These are phyloP conservation scores for Pseudocercospora ulei DNA, from an alignment of 2,329 filamentous ascomycete species.

Conservation along the genomic window DNA sequence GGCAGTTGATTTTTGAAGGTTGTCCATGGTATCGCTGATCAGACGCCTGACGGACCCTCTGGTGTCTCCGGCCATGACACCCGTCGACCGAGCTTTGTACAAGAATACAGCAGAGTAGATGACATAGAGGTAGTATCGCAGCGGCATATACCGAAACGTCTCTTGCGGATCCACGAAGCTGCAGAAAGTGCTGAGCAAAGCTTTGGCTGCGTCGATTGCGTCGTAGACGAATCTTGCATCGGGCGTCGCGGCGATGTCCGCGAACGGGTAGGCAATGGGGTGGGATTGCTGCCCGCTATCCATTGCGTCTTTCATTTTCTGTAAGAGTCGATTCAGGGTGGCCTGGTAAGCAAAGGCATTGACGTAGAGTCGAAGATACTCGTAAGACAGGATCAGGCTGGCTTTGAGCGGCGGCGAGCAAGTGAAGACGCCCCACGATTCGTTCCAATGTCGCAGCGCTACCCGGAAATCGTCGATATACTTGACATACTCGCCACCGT, in stretches of 20 bases:
- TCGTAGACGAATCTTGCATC: constrained; percentile 59
- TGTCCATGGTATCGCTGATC: constrained; percentile 50
- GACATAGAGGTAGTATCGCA: constrained; percentile 53
- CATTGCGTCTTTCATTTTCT: constrained; percentile 25
- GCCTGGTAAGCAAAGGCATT: constrained; percentile 57
- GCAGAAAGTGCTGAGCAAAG: constrained; percentile 51
- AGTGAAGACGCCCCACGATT: constrained; percentile 29
- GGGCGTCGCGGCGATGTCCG: constrained; percentile 47
- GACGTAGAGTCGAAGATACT: constrained; percentile 56
- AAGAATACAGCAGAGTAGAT: constrained; percentile 58
- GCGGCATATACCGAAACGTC: constrained; percentile 54
- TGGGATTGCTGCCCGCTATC: constrained; percentile 22
- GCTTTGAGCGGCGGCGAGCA: constrained; percentile 49
- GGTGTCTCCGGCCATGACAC: constrained; percentile 49
- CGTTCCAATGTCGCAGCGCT: constrained; percentile 31
- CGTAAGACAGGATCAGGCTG: constrained; percentile 53
- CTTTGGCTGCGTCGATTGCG: constrained; percentile 55
- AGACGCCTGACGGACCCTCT: constrained; percentile 49
- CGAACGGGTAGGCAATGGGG: constrained; percentile 25
- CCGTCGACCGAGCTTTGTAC: constrained; percentile 55
- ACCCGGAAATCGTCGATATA: constrained; percentile 33
- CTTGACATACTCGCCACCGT: constrained; percentile 33
- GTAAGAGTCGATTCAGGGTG: constrained; percentile 29
- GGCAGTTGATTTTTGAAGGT: constrained; percentile 50
- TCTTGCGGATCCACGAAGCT: constrained; percentile 51